Evolutionary conservation across 768 basidiomycete genomes (phyloP).

Genomic region (Suillus clintonianus): DNA sequence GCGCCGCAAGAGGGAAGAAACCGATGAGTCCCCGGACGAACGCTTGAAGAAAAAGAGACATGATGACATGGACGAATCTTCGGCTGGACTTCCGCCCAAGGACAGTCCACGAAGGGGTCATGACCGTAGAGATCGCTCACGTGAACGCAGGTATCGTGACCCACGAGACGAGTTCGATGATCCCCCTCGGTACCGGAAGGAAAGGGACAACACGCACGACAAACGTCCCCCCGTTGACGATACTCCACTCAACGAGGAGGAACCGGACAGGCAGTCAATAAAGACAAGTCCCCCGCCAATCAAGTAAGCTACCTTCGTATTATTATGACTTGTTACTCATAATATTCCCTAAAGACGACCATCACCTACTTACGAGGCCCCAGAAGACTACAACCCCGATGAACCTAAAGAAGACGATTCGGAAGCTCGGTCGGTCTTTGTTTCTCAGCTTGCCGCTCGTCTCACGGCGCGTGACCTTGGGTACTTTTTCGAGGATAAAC

Average conservation of each 20-base stretch:
- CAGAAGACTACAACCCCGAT: constrained; percentile 77
- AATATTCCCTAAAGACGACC: constrained; percentile 49
- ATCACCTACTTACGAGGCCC: constrained; percentile 71
- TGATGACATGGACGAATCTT: constrained; percentile 53
- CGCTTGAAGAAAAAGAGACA: constrained; percentile 67
- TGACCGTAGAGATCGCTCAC: constrained; percentile 50
- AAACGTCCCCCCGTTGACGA: constrained; percentile 45
- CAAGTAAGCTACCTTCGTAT: constrained; percentile 38
- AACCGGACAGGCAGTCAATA: constrained; percentile 36
- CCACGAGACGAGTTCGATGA: constrained; percentile 68
- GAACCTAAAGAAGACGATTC: constrained; percentile 95
- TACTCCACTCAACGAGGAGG: constrained; percentile 34
- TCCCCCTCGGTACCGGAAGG: constrained; percentile 43
- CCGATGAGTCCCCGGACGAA: constrained; percentile 52
- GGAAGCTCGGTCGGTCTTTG: constrained; percentile 97
- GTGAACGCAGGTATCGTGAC: constrained; percentile 53
- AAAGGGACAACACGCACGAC: constrained; percentile 44
- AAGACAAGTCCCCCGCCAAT: constrained; percentile 41
- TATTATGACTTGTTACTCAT: constrained; percentile 11
- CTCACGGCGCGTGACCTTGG: constrained; percentile 97
- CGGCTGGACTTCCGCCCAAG: constrained; percentile 45
- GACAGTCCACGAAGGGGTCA: constrained; percentile 51
- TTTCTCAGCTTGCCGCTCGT: constrained; percentile 95
- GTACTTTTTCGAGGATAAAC: constrained; percentile 97
- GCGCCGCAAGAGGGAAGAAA: constrained; percentile 72